These are phyloP conservation scores for Cladosporium halotolerans DNA, from an alignment of 2,329 filamentous ascomycete species.

Conservation along the genomic window DNA sequence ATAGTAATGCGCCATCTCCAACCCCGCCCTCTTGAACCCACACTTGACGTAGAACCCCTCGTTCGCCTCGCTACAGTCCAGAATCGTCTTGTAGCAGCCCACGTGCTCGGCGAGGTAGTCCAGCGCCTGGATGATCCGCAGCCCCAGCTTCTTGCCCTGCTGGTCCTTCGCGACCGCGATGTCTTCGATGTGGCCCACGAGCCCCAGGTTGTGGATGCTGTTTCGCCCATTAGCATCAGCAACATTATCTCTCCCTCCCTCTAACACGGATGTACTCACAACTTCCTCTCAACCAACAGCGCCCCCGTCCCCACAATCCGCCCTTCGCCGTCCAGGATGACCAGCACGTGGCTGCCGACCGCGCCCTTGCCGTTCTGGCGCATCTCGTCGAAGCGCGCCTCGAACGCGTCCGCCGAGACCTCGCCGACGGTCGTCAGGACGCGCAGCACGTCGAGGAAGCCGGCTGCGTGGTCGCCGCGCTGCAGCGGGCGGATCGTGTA, in stretches of 20 bases:
- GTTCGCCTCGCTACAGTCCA: conserved; percentile 93
- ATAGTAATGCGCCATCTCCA: conserved; percentile 97
- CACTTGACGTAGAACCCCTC: conserved; percentile 98
- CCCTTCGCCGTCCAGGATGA: conserved; percentile 67
- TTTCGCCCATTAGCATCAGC: not conserved
- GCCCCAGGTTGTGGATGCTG: conserved; percentile 67
- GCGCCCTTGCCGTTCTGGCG: conserved; percentile 37
- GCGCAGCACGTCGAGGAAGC: conserved; percentile 85
- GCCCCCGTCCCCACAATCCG: conserved; percentile 85
- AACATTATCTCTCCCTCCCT: not conserved
- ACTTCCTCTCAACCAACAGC: conserved; percentile 88
- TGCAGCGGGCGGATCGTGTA: conserved; percentile 79
- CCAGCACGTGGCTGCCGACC: conserved; percentile 78
- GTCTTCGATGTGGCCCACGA: conserved; percentile 94
- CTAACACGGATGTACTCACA: conserved; percentile 49
- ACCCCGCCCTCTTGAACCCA: conserved; percentile 81
- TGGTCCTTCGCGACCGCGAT: conserved; percentile 93
- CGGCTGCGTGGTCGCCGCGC: conserved; percentile 67
- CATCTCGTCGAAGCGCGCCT: conserved; percentile 78
- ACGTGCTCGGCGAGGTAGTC: conserved; percentile 81
- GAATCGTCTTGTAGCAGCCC: conserved; percentile 93
- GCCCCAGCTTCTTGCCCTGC: conserved; percentile 92
- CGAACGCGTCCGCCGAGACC: conserved; percentile 67
- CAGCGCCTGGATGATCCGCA: conserved; percentile 88
- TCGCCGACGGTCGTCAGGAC: conserved; percentile 92